Percentiles rank a stretch among this genome's conserved stretches.
Conservation (phyloP, 768 basidiomycete species). For the Auricularia cornea region DNA sequence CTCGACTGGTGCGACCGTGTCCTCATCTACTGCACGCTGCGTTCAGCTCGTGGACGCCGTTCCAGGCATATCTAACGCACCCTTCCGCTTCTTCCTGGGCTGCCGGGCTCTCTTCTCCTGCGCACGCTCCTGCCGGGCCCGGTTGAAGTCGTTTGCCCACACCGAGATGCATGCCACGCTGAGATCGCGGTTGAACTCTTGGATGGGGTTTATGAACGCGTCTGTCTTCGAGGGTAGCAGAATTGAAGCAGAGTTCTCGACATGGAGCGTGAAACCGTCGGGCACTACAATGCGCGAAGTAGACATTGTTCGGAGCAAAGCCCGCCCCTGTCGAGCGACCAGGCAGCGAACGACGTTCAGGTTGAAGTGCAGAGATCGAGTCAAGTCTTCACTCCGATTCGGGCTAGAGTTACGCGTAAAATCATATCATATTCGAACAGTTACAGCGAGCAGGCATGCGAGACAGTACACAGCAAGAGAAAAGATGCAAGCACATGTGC, state of each 20-base stretch:
- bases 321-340: too few species aligned
- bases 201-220: constrained; percentile 94
- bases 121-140: constrained; percentile 30
- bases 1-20: not conserved
- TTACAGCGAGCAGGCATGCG: not conserved
- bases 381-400: too few species aligned
- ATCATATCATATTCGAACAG: too few species aligned
- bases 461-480: not conserved
- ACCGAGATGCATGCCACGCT: constrained; percentile 84
- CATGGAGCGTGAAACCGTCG: constrained; percentile 68
- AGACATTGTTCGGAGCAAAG: not conserved
- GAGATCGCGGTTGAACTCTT: constrained; percentile 95
- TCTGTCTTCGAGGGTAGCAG: constrained; percentile 66
- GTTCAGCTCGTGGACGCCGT: not conserved
- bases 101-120: constrained; percentile 53
- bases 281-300: constrained; percentile 34
- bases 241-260: constrained; percentile 75
- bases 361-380: too few species aligned
- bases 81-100: constrained; percentile 30
- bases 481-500: not conserved
- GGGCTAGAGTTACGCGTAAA: too few species aligned
- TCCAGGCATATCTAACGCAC: constrained; percentile 3
- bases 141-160: constrained; percentile 37
- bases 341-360: too few species aligned
- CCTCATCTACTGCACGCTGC: not conserved